phyloP scores from a whole-genome alignment of 805 yeast genomes.

The Wickerhamomyces bisporus region DNA sequence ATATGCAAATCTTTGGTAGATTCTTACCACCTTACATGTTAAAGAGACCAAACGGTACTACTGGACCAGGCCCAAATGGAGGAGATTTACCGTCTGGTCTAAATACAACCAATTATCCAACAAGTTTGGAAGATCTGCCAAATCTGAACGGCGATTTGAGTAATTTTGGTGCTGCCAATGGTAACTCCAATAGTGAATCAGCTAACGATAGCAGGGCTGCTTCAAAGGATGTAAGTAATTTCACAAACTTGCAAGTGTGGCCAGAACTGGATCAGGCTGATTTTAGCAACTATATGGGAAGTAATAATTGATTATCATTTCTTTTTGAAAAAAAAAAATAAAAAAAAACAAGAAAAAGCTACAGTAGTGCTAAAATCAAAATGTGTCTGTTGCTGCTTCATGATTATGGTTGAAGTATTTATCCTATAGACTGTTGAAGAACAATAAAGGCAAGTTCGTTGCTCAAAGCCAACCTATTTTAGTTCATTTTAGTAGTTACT shows the following conservation, averaged over 20 bases:
- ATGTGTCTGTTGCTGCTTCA: too few species aligned
- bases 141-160: conserved; percentile 1
- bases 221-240: background rate
- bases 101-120: conserved; percentile 20
- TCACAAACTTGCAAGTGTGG: conserved; percentile 6
- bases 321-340: too few species aligned
- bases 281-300: conserved; percentile 3
- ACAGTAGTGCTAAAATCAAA: too few species aligned
- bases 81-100: conserved; percentile 25
- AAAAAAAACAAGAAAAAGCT: too few species aligned
- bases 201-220: background rate
- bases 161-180: background rate
- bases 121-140: conserved; percentile 18
- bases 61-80: conserved; percentile 25
- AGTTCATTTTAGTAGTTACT: too few species aligned
- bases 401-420: too few species aligned
- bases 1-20: conserved; percentile 79
- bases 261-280: conserved; percentile 10
- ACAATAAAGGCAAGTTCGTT: too few species aligned
- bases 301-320: background rate
- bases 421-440: too few species aligned
- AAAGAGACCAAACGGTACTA: conserved; percentile 23
- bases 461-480: too few species aligned
- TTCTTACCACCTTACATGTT: conserved; percentile 83
- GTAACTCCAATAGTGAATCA: background rate